Base-by-base conservation (phyloP, 2,329 filamentous ascomycete species). In the Colletotrichum sp. region DNA sequence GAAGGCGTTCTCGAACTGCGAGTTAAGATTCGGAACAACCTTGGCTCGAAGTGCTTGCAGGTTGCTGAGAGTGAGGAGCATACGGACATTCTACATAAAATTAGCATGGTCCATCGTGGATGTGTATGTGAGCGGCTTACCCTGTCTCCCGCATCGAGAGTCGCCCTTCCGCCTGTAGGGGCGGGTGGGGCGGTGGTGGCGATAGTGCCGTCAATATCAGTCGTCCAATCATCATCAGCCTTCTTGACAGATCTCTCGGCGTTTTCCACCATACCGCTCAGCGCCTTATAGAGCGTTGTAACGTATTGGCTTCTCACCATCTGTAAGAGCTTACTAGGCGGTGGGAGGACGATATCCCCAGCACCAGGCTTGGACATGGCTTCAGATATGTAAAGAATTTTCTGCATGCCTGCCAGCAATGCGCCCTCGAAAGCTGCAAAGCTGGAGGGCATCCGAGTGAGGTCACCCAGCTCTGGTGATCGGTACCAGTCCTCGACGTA, bases 221-320 rank as follows among this genome's bases (percentile, higher is more conserved):
- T 86, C 0, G 87, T 89, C 91, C 91, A 92, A 72, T 92, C 90
- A 75, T 92, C 90, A 61, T 93, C 92, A 1, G 91, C 87, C 79
- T 92, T 92, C 79, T 93, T 91, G 16, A 92, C 84, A 5, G 93
- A 90, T 73, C 92, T 92, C 85, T 99, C 96, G 5, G 97, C 96
- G 84, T 98, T 99, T 85, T 99, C 97, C 2, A 99, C 96, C 92
- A 99, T 96, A 26, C 96, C 97, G 80, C 95, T 98, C 48, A 99
- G 87, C 8, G 95, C 95, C 83, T 98, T 98, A 85, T 99, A 99
- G 58, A 99, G 87, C 74, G 96, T 98, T 8, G 94, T 96, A 18
- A 98, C 96, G 81, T 99, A 99, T 82, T 98, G 95, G 78, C 93
- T 94, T 78, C 96, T 92, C 18, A 99, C 95, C 91, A 96, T 95